phyloP scores from a whole-genome alignment of 345 rosid genomes.

The Erysimum cheiranthoides region DNA sequence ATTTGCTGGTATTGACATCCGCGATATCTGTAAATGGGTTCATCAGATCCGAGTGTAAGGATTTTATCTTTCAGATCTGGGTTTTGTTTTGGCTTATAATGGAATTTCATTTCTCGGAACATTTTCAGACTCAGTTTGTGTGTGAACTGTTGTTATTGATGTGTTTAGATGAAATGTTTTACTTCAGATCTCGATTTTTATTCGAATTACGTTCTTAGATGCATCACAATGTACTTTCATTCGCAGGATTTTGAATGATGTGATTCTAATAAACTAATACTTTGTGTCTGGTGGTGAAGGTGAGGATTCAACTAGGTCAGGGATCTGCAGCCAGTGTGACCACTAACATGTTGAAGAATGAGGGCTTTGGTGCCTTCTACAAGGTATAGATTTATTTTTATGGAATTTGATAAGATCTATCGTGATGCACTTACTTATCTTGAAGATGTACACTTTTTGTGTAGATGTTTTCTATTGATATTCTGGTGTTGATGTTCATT shows the following conservation, averaged over 20 bases:
- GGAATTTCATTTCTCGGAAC: not conserved
- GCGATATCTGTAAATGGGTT: constrained; percentile 33
- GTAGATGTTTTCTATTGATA: constrained; percentile 7
- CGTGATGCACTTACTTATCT: constrained; percentile 10
- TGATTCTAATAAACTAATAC: constrained; percentile 14
- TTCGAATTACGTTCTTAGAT: not conserved
- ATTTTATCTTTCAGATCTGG: constrained; percentile 36
- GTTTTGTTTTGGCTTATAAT: not conserved
- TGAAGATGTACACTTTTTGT: not conserved
- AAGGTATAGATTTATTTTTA: constrained; percentile 56
- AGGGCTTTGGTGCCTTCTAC: constrained; percentile 91
- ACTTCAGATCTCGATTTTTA: constrained; percentile 38
- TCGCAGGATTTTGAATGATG: not conserved
- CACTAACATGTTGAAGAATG: constrained; percentile 78
- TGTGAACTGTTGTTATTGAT: not conserved
- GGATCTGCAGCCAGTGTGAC: constrained; percentile 87
- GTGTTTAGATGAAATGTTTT: not conserved
- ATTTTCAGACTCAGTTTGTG: not conserved
- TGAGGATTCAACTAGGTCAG: constrained; percentile 98
- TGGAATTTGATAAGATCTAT: constrained; percentile 17
- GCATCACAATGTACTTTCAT: constrained; percentile 8
- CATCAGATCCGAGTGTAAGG: constrained; percentile 52
- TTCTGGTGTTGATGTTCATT: constrained; percentile 1
- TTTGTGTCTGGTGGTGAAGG: constrained; percentile 56
- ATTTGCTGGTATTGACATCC: constrained; percentile 8